These are phyloP conservation scores for Aaosphaeria pasadenensis DNA, from an alignment of 2,329 filamentous ascomycete species.

Conservation along the genomic window DNA sequence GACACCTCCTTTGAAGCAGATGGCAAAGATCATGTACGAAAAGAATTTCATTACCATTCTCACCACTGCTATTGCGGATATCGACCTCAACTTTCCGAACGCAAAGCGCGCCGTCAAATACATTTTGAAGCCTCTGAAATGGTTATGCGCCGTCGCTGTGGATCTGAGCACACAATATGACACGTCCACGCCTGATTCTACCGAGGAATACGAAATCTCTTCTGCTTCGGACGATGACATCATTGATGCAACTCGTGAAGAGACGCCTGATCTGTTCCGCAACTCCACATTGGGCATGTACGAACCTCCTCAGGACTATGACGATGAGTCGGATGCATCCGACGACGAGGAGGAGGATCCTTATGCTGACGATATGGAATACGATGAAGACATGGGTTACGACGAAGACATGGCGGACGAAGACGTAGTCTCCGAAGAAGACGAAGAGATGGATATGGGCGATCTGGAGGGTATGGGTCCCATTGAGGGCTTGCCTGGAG, in stretches of 20 bases:
- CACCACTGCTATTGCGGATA: constrained; percentile 88
- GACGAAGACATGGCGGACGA: constrained; percentile 64
- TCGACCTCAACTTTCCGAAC: constrained; percentile 90
- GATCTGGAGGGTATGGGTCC: constrained; percentile 8
- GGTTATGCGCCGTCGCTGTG: constrained; percentile 82
- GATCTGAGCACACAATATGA: constrained; percentile 79
- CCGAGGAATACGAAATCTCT: constrained; percentile 83
- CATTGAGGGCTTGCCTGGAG: not conserved
- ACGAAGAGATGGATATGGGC: not conserved
- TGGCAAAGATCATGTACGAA: constrained; percentile 96
- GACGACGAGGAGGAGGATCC: constrained; percentile 62
- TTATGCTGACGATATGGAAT: constrained; percentile 68
- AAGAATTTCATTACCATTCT: constrained; percentile 90
- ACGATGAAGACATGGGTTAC: constrained; percentile 68
- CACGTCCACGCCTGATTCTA: constrained; percentile 63
- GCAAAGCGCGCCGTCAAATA: constrained; percentile 95
- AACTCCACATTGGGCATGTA: constrained; percentile 96
- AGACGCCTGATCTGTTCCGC: constrained; percentile 94
- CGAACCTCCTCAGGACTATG: constrained; percentile 78
- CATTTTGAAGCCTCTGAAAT: constrained; percentile 84
- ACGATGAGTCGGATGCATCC: constrained; percentile 69
- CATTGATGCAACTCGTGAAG: constrained; percentile 68
- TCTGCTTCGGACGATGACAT: constrained; percentile 88
- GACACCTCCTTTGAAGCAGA: constrained; percentile 68
- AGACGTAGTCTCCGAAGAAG: not conserved